Evolutionary conservation across 345 rosid genomes (phyloP).

Genomic region (Anastatica hierochuntica): DNA sequence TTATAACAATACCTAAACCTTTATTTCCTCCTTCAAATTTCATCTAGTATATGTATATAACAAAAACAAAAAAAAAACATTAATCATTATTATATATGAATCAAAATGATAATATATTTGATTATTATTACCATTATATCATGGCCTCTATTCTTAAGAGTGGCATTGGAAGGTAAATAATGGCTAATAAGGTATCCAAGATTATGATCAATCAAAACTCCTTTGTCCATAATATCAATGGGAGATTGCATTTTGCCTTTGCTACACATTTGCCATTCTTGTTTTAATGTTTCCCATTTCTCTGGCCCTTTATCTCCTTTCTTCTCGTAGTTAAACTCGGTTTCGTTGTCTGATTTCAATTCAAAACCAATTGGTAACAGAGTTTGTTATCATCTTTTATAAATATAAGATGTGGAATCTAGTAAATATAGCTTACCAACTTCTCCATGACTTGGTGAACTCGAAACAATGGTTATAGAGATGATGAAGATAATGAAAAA

Average conservation of each 20-base stretch:
- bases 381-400: too few species aligned
- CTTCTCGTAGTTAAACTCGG: constrained; percentile 41
- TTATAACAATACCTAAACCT: constrained; percentile 40
- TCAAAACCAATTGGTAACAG: too few species aligned
- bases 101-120: not conserved
- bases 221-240: constrained; percentile 39
- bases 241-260: constrained; percentile 87
- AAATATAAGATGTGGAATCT: too few species aligned
- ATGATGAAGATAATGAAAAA: too few species aligned
- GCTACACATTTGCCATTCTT: constrained; percentile 51
- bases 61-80: not conserved
- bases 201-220: constrained; percentile 37
- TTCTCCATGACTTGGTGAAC: constrained; percentile 12
- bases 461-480: not conserved
- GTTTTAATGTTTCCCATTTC: constrained; percentile 61
- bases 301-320: constrained; percentile 43
- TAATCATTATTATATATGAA: not conserved
- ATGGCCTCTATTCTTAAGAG: constrained; percentile 71
- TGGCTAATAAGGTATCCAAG: constrained; percentile 36
- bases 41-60: too few species aligned
- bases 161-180: constrained; percentile 48
- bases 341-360: constrained; percentile 76
- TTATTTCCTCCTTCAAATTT: constrained; percentile 45
- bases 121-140: constrained; percentile 52
- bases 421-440: constrained; percentile 13